Evolutionary conservation across 768 basidiomycete species (phyloP), one percentile per base, ranked within the genome.

Genomic region (Collybiopsis confluens): DNA sequence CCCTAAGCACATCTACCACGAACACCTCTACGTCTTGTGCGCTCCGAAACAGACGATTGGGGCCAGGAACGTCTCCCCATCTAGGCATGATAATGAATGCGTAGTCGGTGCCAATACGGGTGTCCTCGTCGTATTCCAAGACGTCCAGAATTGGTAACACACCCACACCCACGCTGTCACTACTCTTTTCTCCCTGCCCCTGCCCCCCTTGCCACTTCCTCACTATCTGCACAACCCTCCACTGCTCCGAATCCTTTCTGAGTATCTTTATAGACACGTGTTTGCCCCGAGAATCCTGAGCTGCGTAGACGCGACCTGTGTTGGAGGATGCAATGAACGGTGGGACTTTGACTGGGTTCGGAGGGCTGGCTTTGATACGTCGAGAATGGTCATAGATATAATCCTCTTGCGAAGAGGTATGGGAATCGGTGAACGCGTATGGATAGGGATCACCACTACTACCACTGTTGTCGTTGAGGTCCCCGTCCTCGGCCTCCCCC

Each of bases 51-150:
- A 52, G 28, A 52, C 30, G 4, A 43, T 4, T 38, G 11, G 51
- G 51, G 26, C 51, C 51, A 30, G 41, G 51, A 16, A 52, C 43
- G 43, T 52, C 51, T 42, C 38, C 51, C 51, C 51, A 52, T 41
- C 51, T 37, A 15, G 51, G 51, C 51, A 52, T 52, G 4, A 43
- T 40, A 27, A 52, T 7, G 26, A 52, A 52, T 21, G 51, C 51
- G 33, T 52, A 52, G 4, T 30, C 30, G 30, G 6, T 13, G 13
- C 30, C 30, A 6, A 5, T 13, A 6, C 30, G 6, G 30, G 6
- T 13, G n/a, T 45, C 38, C 3, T 43, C 38, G 24, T 52, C 41
- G 51, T 52, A 52, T 33, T 43, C 38, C 35, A 52, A 15, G 11
- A 52, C 51, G 33, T 52, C 41, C 21, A 52, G 26, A 6, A 52